Percentiles rank a stretch among this genome's conserved stretches.
phyloP scores from a whole-genome alignment of 768 basidiomycete species.

The Phaeotremella skinneri region DNA sequence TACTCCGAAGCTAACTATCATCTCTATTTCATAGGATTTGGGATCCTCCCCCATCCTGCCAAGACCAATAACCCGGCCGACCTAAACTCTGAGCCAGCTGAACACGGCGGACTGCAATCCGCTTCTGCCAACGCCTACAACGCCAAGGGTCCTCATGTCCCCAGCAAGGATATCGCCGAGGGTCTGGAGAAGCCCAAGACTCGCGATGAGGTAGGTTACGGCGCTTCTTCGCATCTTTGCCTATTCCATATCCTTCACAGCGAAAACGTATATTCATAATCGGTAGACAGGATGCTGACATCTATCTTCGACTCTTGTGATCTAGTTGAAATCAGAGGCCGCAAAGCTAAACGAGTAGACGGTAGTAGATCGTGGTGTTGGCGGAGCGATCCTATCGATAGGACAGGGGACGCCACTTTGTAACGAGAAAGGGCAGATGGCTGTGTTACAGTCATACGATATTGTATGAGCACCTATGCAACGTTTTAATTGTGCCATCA shows the following conservation, averaged over 20 bases:
- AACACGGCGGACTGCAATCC: conserved; percentile 42
- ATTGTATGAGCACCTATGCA: no score
- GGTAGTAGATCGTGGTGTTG: background rate
- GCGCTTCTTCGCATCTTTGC: background rate
- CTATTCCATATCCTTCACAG: no score
- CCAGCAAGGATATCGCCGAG: conserved; percentile 35
- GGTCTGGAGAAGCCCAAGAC: conserved; percentile 49
- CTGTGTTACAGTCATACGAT: no score
- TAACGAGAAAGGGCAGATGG: no score
- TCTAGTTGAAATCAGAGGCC: conserved; percentile 43
- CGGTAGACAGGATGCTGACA: conserved; percentile 5
- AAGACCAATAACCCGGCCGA: conserved; percentile 51
- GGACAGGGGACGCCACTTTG: no score
- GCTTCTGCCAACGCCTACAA: conserved; percentile 46
- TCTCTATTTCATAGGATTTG: conserved; percentile 43
- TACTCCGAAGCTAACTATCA: no score
- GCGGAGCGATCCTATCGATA: no score
- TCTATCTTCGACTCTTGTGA: background rate
- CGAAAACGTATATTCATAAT: background rate
- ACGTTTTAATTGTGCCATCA: no score
- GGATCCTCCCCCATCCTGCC: conserved; percentile 51
- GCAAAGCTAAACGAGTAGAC: conserved; percentile 41
- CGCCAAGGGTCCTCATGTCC: conserved; percentile 45
- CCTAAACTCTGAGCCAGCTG: conserved; percentile 41
- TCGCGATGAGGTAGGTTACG: conserved; percentile 50